Evolutionary conservation across 1,284 basidiomycete genomes (phyloP).

Genomic region (Dichomitus squalens): DNA sequence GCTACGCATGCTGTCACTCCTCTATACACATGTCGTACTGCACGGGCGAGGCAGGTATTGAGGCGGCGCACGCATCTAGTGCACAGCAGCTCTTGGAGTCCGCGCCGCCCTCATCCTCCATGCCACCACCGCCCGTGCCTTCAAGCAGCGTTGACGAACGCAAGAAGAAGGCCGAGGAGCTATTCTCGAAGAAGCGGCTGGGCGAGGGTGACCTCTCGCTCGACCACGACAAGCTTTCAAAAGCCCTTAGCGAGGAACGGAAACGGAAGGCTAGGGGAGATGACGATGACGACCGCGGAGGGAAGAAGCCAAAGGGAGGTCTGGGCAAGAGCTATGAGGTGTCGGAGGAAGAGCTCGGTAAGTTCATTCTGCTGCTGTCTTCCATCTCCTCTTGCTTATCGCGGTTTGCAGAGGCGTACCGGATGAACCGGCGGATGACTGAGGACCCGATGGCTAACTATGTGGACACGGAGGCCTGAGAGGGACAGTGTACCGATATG

Average conservation of each 20-base stretch:
- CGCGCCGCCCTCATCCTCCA: conserved; percentile 28
- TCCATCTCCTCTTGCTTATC: background rate
- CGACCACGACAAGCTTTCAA: conserved; percentile 67
- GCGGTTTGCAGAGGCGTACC: conserved; percentile 74
- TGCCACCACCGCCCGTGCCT: conserved; percentile 23
- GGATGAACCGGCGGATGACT: conserved; percentile 67
- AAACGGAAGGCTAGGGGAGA: conserved; percentile 73
- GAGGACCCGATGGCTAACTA: conserved; percentile 93
- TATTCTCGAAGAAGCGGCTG: conserved; percentile 67
- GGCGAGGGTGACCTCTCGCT: conserved; percentile 77
- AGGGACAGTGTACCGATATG: conserved; percentile 16
- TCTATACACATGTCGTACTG: conserved; percentile 89
- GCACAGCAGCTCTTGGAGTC: conserved; percentile 64
- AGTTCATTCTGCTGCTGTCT: conserved; percentile 33
- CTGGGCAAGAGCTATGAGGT: conserved; percentile 59
- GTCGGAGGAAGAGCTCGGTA: conserved; percentile 91
- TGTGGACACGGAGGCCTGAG: conserved; percentile 53
- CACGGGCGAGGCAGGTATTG: conserved; percentile 86
- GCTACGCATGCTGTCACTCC: conserved; percentile 95
- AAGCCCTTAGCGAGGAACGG: conserved; percentile 78
- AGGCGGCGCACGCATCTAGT: conserved; percentile 72
- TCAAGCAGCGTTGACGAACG: conserved; percentile 36
- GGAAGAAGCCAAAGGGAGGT: conserved; percentile 57
- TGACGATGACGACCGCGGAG: conserved; percentile 52
- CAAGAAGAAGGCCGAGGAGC: conserved; percentile 54